phyloP scores from a whole-genome alignment of 495 filamentous ascomycete genomes.

The Haplographium delicatum region DNA sequence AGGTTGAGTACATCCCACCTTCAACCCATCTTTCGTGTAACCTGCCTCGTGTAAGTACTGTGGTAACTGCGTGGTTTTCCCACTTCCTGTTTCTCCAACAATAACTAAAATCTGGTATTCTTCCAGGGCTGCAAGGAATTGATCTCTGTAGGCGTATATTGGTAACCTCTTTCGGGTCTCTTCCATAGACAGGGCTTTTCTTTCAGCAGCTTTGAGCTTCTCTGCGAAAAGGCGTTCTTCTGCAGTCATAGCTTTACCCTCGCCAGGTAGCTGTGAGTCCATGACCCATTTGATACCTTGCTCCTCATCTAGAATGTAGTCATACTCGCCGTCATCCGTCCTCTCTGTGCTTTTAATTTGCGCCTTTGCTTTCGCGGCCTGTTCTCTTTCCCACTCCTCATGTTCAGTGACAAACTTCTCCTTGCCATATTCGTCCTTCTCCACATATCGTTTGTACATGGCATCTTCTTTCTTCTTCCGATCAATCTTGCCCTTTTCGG shows the following conservation, averaged over 20 bases:
- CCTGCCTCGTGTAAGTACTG: slow-evolving; percentile 89
- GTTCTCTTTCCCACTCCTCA: slow-evolving; percentile 93
- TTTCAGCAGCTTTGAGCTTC: slow-evolving; percentile 81
- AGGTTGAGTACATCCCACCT: slow-evolving; percentile 80
- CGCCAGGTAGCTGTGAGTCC: slow-evolving; percentile 65
- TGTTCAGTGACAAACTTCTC: slow-evolving; percentile 92
- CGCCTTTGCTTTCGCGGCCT: slow-evolving; percentile 81
- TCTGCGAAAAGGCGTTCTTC: slow-evolving; percentile 76
- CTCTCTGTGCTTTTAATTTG: slow-evolving; percentile 72
- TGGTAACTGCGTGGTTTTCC: slow-evolving; percentile 85
- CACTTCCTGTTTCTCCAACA: slow-evolving; percentile 83
- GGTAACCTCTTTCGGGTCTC: slow-evolving; percentile 88
- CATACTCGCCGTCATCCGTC: slow-evolving; percentile 83
- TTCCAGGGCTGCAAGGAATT: slow-evolving; percentile 65
- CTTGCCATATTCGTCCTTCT: slow-evolving; percentile 79
- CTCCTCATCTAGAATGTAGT: slow-evolving; percentile 88
- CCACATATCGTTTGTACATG: slow-evolving; percentile 85
- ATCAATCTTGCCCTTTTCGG: slow-evolving; percentile 86
- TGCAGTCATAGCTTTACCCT: slow-evolving; percentile 60
- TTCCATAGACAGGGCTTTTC: slow-evolving; percentile 77
- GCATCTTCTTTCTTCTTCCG: slow-evolving; percentile 86
- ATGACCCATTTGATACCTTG: slow-evolving; percentile 84
- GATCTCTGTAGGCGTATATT: slow-evolving; percentile 76
- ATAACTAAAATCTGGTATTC: slow-evolving; percentile 77
- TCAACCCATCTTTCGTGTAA: slow-evolving; percentile 71